Evolutionary conservation across 2,329 filamentous ascomycete species (phyloP), one percentile per base, ranked within the genome.

Genomic region (Blumeria graminis): DNA sequence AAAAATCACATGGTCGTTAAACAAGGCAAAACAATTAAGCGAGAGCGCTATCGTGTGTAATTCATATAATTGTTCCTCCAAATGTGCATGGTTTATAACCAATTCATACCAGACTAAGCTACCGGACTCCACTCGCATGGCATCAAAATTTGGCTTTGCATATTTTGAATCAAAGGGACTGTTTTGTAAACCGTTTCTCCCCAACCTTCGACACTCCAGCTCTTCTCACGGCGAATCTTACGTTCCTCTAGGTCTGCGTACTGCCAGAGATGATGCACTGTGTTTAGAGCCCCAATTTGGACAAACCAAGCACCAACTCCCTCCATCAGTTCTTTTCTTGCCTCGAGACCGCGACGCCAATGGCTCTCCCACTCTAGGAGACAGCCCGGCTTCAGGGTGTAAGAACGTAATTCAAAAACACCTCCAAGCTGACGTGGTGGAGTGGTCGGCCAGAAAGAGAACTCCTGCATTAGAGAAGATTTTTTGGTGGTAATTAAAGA

Each of bases 231-330:
- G 62, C 88, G 79, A 38, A 85, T 72, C 69, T 93, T 92, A 61
- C 92, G 81, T 72, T 96, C 92, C 70, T 96, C 89, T 59, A 98
- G 71, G 69, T 98, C 86, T 63, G 90, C 89, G 73, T 96, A 98
- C 68, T 98, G 92, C 92, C 92, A 98, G 22, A 98, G 76, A 68
- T 96, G 90, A 69, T 98, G 89, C 36, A 98, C 92, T 0, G 88
- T 95, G 72, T 98, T 98, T 60, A 98, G 75, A 56, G 95, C 90
- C 59, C 92, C 92, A 65, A 98, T 90, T 72, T 98, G 92, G 43
- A 95, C 90, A 65, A 98, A 98, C 92, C 92, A 98, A 6, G 92
- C 92, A 35, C 90, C 89, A 0, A 94, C 89, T 13, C 92, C 92
- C 70, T 98, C 92, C 92, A 98, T 98, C 56, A 96, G 90, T 70